A percentile compares a stretch with the other conserved stretches of the same genome.
These are phyloP conservation scores for Cryptosporidium ubiquitum DNA, from an alignment of 169 alveolate genomes.

Conservation along the genomic window DNA sequence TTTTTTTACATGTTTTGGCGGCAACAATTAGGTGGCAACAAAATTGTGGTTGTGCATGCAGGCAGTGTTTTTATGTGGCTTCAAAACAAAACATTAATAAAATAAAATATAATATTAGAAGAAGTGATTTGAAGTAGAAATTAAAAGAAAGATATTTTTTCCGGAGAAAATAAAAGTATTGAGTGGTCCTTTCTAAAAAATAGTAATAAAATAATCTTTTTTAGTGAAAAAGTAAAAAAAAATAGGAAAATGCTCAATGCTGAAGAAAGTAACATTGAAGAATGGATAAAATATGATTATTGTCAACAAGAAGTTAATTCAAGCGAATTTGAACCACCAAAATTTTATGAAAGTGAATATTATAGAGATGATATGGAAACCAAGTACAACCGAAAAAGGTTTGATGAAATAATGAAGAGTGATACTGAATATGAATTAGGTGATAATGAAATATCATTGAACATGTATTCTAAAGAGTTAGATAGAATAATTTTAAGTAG, in stretches of 20 bases:
- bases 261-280: neutral
- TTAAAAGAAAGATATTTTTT: neutral
- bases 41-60: conserved; percentile 24
- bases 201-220: too few species aligned
- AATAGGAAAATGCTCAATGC: neutral
- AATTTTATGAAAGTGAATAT: neutral
- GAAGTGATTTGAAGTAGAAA: neutral
- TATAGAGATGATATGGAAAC: neutral
- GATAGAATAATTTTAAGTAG: conserved; percentile 5
- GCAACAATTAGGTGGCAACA: conserved; percentile 5
- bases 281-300: too few species aligned
- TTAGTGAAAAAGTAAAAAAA: too few species aligned
- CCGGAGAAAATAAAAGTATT: neutral
- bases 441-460: neutral
- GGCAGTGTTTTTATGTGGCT: conserved; percentile 19
- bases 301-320: neutral
- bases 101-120: neutral
- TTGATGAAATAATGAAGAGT: neutral
- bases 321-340: neutral
- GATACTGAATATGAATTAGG: neutral
- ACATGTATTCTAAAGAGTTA: conserved; percentile 13
- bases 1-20: conserved; percentile 15
- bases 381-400: neutral
- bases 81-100: neutral
- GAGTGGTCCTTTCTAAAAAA: too few species aligned